Conservation (phyloP, 2,329 filamentous ascomycete genomes). For the Lomentospora prolificans region DNA sequence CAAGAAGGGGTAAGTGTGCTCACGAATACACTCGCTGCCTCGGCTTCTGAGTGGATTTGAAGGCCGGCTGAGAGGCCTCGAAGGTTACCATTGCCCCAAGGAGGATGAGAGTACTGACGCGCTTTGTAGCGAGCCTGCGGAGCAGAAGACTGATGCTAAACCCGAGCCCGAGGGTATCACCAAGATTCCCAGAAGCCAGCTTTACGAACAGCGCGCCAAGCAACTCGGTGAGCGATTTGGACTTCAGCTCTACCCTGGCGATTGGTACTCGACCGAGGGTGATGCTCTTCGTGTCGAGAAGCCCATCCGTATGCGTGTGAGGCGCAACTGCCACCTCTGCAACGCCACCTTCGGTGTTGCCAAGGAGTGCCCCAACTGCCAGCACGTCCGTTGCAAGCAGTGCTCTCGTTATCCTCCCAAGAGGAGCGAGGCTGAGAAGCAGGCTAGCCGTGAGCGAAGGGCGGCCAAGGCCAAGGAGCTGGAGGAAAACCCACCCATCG, state of each 20-base stretch:
- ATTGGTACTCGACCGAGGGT: slow-evolving; percentile 42
- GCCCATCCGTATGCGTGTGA: slow-evolving; percentile 67
- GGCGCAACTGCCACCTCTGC: slow-evolving; percentile 74
- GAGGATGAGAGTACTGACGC: neutral
- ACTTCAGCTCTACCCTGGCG: slow-evolving; percentile 42
- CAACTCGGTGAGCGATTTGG: slow-evolving; percentile 46
- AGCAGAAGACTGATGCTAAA: slow-evolving; percentile 13
- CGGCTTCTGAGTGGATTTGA: no score
- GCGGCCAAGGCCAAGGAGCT: slow-evolving; percentile 42
- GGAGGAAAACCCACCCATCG: slow-evolving; percentile 43
- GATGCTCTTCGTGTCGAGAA: slow-evolving; percentile 59
- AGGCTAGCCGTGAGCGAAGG: slow-evolving; percentile 41
- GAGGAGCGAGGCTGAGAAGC: slow-evolving; percentile 45
- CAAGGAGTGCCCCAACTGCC: slow-evolving; percentile 66
- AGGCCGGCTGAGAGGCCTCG: no score
- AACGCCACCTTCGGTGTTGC: slow-evolving; percentile 61
- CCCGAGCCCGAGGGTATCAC: slow-evolving; percentile 14
- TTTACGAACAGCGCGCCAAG: slow-evolving; percentile 47
- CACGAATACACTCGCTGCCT: no score
- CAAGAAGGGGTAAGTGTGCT: slow-evolving; percentile 18
- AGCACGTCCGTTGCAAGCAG: slow-evolving; percentile 70
- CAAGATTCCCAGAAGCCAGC: slow-evolving; percentile 27
- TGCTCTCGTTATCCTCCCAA: slow-evolving; percentile 67
- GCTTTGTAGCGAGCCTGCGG: neutral
- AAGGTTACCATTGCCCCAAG: no score